Conservation (phyloP, 73 alveolate genomes). For the Tetrahymena malaccensis region DNA sequence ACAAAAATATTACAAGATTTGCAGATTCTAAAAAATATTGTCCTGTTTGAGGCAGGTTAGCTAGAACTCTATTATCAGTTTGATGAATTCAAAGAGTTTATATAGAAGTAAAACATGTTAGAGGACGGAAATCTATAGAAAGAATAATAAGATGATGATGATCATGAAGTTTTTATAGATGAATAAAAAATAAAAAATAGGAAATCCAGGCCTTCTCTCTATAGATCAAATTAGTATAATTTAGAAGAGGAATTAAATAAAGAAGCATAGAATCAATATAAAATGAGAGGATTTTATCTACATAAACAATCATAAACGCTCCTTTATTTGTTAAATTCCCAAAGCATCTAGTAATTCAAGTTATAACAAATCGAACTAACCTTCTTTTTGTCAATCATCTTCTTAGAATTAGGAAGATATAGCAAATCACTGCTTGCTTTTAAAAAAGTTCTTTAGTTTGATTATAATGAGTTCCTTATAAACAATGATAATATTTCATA, state of each 20-base stretch:
- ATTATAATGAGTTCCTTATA: neutral
- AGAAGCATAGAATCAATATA: neutral
- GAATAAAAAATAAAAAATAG: neutral
- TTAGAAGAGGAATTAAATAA: neutral
- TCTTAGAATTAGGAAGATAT: neutral
- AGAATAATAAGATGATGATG: neutral
- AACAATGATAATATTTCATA: neutral
- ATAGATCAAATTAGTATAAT: neutral
- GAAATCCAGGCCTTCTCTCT: neutral
- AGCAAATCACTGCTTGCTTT: neutral
- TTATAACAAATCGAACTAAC: neutral
- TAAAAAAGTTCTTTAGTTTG: neutral
- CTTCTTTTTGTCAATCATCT: neutral
- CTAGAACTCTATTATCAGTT: neutral
- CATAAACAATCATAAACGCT: neutral
- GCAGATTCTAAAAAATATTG: neutral
- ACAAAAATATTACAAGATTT: neutral
- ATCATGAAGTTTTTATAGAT: neutral
- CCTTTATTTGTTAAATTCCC: neutral
- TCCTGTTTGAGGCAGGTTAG: neutral
- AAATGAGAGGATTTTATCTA: neutral
- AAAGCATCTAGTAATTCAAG: neutral
- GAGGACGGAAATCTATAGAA: neutral
- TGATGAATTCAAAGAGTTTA: neutral
- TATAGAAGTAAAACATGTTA: neutral